Percentiles rank a stretch among this genome's conserved stretches.
Evolutionary conservation across 2,329 filamentous ascomycete genomes (phyloP).

Genomic region (Incumbomyces delicatus): DNA sequence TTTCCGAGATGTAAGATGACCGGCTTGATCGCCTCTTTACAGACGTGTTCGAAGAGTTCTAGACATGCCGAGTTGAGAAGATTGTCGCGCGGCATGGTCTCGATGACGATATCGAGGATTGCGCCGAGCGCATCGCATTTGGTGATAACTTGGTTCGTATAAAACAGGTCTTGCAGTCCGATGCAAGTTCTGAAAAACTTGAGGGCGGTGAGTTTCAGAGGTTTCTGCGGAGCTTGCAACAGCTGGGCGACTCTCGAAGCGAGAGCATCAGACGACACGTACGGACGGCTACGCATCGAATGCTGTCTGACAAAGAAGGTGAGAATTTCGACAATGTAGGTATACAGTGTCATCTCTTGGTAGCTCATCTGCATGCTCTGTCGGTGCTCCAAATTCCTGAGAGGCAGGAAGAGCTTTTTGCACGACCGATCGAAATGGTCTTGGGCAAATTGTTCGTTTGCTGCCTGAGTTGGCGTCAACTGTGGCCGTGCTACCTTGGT

Average conservation of each 20-base stretch:
- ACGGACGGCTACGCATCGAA: constrained; percentile 74
- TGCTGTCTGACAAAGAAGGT: constrained; percentile 92
- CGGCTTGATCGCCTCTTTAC: constrained; percentile 68
- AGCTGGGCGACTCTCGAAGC: constrained; percentile 72
- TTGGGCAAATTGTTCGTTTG: constrained; percentile 63
- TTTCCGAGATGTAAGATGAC: constrained; percentile 76
- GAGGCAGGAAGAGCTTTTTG: constrained; percentile 71
- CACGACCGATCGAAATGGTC: constrained; percentile 86
- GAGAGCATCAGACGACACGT: constrained; percentile 71
- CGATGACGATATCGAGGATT: constrained; percentile 71
- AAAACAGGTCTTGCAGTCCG: constrained; percentile 80
- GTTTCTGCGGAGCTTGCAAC: constrained; percentile 75
- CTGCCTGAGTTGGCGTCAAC: constrained; percentile 57
- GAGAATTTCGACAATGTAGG: constrained; percentile 82
- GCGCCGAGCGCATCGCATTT: constrained; percentile 67
- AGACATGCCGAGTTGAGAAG: constrained; percentile 86
- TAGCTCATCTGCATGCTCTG: constrained; percentile 57
- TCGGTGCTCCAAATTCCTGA: constrained; percentile 62
- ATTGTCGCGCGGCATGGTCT: constrained; percentile 86
- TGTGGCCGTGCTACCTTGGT: constrained; percentile 49
- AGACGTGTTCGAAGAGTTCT: constrained; percentile 87
- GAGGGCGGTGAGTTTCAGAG: constrained; percentile 79
- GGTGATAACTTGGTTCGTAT: constrained; percentile 72
- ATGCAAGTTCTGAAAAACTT: constrained; percentile 89
- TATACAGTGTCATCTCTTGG: constrained; percentile 81